Evolutionary conservation across 306 rosid species (phyloP).

Genomic region (Quercus rubra): DNA sequence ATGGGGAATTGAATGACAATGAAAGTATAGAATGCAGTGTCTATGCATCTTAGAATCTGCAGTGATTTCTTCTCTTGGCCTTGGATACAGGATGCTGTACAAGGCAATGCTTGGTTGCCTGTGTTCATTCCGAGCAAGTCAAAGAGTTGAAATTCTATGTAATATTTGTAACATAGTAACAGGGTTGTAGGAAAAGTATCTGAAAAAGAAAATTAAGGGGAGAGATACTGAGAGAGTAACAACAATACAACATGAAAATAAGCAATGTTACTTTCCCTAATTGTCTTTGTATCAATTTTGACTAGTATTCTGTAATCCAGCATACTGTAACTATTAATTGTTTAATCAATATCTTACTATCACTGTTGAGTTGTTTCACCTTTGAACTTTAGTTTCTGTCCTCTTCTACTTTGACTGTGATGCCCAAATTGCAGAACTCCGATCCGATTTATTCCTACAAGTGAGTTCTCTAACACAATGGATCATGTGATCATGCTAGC

Average conservation of each 20-base stretch:
- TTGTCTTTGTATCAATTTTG: constrained; percentile 2
- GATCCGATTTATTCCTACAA: neutral
- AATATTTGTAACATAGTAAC: constrained; percentile 23
- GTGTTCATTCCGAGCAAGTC: constrained; percentile 6
- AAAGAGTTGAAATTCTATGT: constrained; percentile 9
- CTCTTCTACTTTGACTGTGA: neutral
- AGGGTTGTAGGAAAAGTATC: constrained; percentile 9
- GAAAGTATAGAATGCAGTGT: constrained; percentile 77
- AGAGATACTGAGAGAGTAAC: constrained; percentile 6
- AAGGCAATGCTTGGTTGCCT: constrained; percentile 55
- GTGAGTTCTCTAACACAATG: neutral
- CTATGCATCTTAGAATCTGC: constrained; percentile 40
- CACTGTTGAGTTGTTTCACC: neutral
- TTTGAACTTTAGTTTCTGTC: neutral
- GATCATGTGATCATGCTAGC: neutral
- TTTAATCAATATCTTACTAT: neutral
- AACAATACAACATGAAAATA: neutral
- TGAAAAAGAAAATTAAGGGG: neutral
- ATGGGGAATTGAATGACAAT: constrained; percentile 52
- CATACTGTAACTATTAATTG: neutral
- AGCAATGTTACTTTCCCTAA: neutral
- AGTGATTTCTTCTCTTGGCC: neutral
- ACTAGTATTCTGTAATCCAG: neutral
- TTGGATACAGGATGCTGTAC: neutral
- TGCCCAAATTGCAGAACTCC: neutral